Evolutionary conservation across 441 rosid genomes (phyloP).

Genomic region (Bocquillonia castaneifolia): DNA sequence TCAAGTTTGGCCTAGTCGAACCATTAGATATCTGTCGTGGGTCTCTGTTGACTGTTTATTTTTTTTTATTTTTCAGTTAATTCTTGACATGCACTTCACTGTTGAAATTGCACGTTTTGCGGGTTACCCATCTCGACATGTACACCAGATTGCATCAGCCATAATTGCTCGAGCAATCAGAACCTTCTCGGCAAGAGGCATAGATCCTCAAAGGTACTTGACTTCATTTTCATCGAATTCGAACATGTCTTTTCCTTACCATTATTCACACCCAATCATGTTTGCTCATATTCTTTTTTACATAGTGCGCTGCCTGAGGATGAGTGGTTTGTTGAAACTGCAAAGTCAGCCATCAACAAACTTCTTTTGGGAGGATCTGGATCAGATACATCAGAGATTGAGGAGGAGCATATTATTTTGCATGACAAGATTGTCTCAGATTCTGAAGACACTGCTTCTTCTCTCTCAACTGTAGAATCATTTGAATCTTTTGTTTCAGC

Average conservation of each 20-base stretch:
- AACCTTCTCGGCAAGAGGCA: conserved; percentile 75
- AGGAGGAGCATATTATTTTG: conserved; percentile 52
- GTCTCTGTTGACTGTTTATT: neutral
- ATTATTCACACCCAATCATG: conserved; percentile 10
- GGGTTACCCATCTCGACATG: conserved; percentile 78
- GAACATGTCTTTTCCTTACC: neutral
- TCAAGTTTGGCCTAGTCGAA: too few relatives aligned
- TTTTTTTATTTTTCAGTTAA: conserved; percentile 49
- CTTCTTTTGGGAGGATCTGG: conserved; percentile 67
- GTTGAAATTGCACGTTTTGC: conserved; percentile 96
- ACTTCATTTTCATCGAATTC: neutral
- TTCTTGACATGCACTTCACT: conserved; percentile 97
- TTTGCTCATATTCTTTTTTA: neutral
- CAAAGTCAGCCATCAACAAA: conserved; percentile 75
- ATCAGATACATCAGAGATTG: conserved; percentile 71
- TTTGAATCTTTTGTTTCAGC: conserved; percentile 87
- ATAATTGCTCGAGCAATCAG: conserved; percentile 76
- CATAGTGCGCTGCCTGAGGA: conserved; percentile 64
- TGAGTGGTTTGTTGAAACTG: conserved; percentile 94
- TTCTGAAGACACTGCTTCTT: conserved; percentile 54
- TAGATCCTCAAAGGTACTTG: conserved; percentile 72
- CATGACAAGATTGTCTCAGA: conserved; percentile 46
- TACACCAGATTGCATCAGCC: conserved; percentile 80
- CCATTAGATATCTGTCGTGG: too few relatives aligned
- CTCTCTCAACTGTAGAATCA: conserved; percentile 65